Percentiles rank a stretch among this genome's conserved stretches.
These are phyloP conservation scores for Leccinum rimulosum DNA, from an alignment of 768 basidiomycete genomes.

Conservation along the genomic window DNA sequence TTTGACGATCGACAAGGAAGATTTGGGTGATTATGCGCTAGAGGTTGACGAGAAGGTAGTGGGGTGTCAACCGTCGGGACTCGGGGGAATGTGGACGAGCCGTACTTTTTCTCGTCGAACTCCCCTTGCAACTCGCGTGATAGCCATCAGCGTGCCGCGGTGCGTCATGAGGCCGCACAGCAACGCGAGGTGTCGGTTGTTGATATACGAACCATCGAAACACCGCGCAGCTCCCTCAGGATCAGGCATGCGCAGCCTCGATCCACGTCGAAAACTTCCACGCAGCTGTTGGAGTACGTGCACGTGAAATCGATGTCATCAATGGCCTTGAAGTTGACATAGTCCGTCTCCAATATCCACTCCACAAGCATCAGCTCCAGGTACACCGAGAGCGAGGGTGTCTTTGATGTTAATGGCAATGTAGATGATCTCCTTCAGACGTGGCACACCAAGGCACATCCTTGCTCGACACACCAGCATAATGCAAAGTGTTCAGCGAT, in stretches of 20 bases:
- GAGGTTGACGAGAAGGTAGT: too few relatives aligned
- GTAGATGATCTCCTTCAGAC: slow-evolving; percentile 98
- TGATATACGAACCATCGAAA: slow-evolving; percentile 99
- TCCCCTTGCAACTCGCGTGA: slow-evolving; percentile 60
- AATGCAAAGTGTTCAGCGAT: slow-evolving; percentile 86
- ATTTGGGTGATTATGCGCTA: too few relatives aligned
- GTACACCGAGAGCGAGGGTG: slow-evolving; percentile 93
- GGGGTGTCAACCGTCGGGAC: too few relatives aligned
- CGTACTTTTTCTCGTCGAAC: slow-evolving; percentile 38
- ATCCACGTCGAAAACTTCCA: slow-evolving; percentile 88
- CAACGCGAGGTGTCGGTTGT: slow-evolving; percentile 95
- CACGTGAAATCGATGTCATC: slow-evolving; percentile 92
- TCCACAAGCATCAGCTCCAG: slow-evolving; percentile 78
- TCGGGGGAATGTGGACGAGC: slow-evolving; percentile 31
- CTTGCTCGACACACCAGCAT: slow-evolving; percentile 98
- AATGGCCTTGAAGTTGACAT: slow-evolving; percentile 91
- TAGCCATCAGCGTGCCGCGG: slow-evolving; percentile 92
- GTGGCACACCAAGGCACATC: slow-evolving; percentile 98
- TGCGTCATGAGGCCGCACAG: slow-evolving; percentile 98
- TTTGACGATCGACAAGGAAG: too few relatives aligned
- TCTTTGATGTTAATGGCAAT: slow-evolving; percentile 97
- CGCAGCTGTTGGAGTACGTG: slow-evolving; percentile 96
- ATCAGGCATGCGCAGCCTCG: slow-evolving; percentile 91
- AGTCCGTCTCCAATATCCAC: slow-evolving; percentile 98
- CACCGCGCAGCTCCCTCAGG: slow-evolving; percentile 88